Conservation (phyloP, 2,329 filamentous ascomycete species). For the Fusarium stilboides region DNA sequence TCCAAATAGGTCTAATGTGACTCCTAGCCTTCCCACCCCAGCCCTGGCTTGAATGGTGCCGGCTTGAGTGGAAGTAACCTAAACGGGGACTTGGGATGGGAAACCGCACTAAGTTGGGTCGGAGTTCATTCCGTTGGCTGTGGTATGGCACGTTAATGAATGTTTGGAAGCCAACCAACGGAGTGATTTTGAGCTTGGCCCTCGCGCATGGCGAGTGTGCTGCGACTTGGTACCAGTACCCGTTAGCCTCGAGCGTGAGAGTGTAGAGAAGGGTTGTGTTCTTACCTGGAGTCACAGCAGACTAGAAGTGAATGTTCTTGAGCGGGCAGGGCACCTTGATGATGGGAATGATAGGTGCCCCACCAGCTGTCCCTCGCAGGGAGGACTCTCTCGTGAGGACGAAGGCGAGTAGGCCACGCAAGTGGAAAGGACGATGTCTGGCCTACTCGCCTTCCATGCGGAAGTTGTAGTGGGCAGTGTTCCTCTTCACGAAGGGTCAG, state of each 20-base stretch:
- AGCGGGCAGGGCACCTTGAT: neutral
- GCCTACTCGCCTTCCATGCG: neutral
- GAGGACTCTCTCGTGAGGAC: neutral
- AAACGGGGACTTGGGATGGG: too few relatives aligned
- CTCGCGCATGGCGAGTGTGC: neutral
- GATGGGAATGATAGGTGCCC: neutral
- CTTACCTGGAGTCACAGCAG: neutral
- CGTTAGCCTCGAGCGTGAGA: neutral
- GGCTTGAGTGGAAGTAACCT: neutral
- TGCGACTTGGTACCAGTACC: neutral
- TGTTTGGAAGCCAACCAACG: neutral
- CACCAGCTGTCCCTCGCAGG: neutral
- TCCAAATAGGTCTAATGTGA: neutral
- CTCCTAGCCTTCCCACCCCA: neutral
- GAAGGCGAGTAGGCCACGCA: neutral
- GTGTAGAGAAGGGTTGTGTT: neutral
- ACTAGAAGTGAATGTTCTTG: neutral
- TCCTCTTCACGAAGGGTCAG: neutral
- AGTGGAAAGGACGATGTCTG: neutral
- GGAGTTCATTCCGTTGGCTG: neutral
- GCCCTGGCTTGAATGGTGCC: too few relatives aligned
- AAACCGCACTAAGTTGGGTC: neutral
- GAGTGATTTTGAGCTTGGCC: neutral
- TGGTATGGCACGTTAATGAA: neutral
- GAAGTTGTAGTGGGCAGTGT: neutral